phyloP scores from a whole-genome alignment of 139 green algal genomes.

The Monoraphidium neglectum region DNA sequence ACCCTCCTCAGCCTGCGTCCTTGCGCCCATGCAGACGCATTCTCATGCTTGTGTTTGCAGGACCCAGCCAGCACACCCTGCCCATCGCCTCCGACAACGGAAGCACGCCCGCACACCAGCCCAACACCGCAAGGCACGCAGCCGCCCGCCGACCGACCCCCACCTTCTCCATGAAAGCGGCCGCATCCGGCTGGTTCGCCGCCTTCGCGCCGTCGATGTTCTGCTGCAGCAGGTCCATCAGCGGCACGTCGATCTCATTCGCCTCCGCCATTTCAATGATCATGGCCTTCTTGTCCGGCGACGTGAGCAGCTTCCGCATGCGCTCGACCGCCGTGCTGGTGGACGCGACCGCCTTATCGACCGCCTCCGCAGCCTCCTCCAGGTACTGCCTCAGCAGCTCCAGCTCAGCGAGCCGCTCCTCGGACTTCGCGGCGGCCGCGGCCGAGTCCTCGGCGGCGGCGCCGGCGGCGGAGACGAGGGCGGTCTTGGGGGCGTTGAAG shows the following conservation, averaged over 20 bases:
- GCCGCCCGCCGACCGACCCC: constrained; percentile 33
- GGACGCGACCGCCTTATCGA: constrained; percentile 66
- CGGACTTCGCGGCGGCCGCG: constrained; percentile 31
- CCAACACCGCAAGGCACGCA: too few relatives aligned
- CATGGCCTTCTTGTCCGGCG: constrained; percentile 75
- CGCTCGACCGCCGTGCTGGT: constrained; percentile 54
- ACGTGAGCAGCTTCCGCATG: constrained; percentile 73
- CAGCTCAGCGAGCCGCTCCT: constrained; percentile 83
- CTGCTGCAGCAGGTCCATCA: constrained; percentile 81
- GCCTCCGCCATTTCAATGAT: constrained; percentile 75
- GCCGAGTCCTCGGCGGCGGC: background rate
- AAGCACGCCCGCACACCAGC: too few relatives aligned
- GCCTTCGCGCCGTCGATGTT: constrained; percentile 78
- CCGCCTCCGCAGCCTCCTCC: constrained; percentile 54
- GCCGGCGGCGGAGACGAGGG: background rate
- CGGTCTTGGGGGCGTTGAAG: background rate
- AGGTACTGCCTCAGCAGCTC: constrained; percentile 82
- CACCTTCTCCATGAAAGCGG: constrained; percentile 84
- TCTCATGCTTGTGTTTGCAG: too few relatives aligned
- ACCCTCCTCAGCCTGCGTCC: too few relatives aligned
- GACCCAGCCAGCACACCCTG: too few relatives aligned
- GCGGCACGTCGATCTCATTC: constrained; percentile 75
- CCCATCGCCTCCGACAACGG: too few relatives aligned
- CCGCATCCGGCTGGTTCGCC: constrained; percentile 64
- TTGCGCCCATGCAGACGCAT: too few relatives aligned